A percentile compares a stretch with the other conserved stretches of the same genome.
phyloP scores from a whole-genome alignment of 2,329 filamentous ascomycete species.

The Aspergillus aculeatus region DNA sequence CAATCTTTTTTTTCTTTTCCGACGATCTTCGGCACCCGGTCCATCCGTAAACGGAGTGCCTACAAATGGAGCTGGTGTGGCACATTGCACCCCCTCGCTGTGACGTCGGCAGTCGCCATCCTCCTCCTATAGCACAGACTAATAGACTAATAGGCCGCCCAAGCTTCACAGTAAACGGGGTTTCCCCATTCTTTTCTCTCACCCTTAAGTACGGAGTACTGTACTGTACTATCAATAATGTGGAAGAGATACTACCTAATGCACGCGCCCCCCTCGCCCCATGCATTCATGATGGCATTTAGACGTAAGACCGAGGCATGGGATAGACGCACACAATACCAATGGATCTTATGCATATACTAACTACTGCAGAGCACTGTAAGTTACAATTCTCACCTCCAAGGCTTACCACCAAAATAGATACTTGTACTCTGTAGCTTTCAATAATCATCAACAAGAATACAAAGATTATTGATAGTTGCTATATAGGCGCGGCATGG shows the following conservation, averaged over 20 bases:
- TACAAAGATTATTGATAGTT: no score
- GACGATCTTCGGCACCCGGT: constrained; percentile 15
- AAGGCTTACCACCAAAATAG: no score
- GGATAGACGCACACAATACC: background rate
- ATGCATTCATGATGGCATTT: background rate
- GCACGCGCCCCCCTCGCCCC: no score
- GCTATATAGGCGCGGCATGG: no score
- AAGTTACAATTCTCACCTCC: no score
- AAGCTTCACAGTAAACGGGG: background rate
- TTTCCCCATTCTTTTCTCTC: background rate
- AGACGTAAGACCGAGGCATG: background rate
- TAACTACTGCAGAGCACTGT: no score
- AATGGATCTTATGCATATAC: background rate
- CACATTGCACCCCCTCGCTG: background rate
- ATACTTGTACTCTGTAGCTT: no score
- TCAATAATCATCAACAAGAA: no score
- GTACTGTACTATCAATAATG: background rate
- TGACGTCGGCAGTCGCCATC: constrained; percentile 32
- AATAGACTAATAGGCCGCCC: background rate
- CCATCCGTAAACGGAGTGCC: constrained; percentile 16
- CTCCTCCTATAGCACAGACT: background rate
- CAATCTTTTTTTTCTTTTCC: background rate
- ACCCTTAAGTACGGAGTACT: no score
- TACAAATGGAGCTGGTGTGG: constrained; percentile 10
- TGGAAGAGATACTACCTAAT: background rate